Evolutionary conservation across 2,329 filamentous ascomycete genomes (phyloP).

Genomic region (Pseudocercospora musae): DNA sequence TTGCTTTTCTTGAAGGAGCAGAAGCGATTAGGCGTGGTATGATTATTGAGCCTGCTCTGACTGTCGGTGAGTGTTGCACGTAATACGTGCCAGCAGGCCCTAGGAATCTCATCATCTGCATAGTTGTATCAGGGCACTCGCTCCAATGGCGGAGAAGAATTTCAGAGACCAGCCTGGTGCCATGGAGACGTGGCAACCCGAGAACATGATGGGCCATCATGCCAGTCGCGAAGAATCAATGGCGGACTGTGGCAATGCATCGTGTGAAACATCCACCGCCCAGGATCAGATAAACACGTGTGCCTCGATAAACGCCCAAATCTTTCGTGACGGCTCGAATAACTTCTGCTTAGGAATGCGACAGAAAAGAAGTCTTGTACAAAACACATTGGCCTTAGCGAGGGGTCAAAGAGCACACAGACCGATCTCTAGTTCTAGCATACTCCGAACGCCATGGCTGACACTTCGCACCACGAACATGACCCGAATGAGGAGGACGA

Average conservation of each 20-base stretch:
- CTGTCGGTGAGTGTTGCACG: no score
- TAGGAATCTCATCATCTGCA: no score
- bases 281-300: not conserved
- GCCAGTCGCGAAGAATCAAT: no score
- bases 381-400: not conserved
- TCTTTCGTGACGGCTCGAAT: not conserved
- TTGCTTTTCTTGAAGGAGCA: not conserved
- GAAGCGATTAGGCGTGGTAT: no score
- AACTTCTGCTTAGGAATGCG: constrained; percentile 3
- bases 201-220: no score
- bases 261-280: not conserved
- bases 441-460: constrained; percentile 15
- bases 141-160: no score
- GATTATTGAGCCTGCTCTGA: not conserved
- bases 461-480: constrained; percentile 19
- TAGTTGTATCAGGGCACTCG: not conserved
- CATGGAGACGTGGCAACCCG: no score
- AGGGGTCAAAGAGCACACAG: not conserved
- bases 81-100: no score
- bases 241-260: no score
- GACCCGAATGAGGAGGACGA: constrained; percentile 59
- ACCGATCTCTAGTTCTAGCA: not conserved
- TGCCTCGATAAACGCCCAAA: not conserved
- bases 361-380: not conserved
- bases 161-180: no score